These are phyloP conservation scores for Paragyromitra xinjiangensis DNA, from an alignment of 495 filamentous ascomycete species.

Conservation along the genomic window DNA sequence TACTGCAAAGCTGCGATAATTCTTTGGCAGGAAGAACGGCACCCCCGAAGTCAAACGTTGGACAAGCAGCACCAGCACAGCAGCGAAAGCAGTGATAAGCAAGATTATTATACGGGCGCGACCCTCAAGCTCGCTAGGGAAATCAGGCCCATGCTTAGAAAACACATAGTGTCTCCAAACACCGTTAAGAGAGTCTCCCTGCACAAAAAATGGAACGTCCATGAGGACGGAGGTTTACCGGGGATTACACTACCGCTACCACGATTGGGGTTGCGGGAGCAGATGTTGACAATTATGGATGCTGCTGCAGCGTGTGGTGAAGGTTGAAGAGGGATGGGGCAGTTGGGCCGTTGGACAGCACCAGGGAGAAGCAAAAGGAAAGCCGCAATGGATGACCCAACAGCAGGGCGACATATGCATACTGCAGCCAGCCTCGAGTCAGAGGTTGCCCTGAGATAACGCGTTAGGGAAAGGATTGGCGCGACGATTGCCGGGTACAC, in stretches of 20 bases:
- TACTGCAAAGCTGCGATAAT: constrained; percentile 45
- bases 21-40: constrained; percentile 43
- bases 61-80: constrained; percentile 29
- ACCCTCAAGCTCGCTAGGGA: constrained; percentile 21
- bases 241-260: constrained; percentile 9
- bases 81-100: constrained; percentile 10
- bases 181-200: constrained; percentile 8
- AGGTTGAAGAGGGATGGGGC: not conserved
- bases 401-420: no score
- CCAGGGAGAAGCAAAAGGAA: not conserved
- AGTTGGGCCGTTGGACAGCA: not conserved
- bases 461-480: constrained; percentile 12
- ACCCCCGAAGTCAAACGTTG: constrained; percentile 34
- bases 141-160: constrained; percentile 12
- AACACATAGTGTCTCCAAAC: constrained; percentile 35
- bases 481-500: not conserved
- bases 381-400: no score
- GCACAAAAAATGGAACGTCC: constrained; percentile 33
- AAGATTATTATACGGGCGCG: constrained; percentile 38
- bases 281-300: not conserved
- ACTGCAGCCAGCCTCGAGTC: no score
- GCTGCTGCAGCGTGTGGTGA: not conserved
- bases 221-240: constrained; percentile 8
- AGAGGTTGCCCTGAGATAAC: constrained; percentile 9
- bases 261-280: not conserved